These are phyloP conservation scores for Prunus dulcis DNA, from an alignment of 306 rosid species.

Conservation along the genomic window DNA sequence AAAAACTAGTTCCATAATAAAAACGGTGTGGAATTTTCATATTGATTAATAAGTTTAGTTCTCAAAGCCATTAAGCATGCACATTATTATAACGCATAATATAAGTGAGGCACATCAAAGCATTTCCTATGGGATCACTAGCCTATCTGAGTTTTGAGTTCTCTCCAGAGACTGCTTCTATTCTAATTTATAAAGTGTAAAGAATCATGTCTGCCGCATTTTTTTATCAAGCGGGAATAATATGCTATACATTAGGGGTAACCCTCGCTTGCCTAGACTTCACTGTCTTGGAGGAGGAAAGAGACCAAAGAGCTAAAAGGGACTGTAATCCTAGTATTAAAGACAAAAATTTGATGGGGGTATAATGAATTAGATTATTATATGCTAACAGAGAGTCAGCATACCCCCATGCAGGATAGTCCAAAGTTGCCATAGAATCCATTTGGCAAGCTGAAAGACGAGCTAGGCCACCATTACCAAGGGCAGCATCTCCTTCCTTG, in stretches of 20 bases:
- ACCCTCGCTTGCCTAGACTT: neutral
- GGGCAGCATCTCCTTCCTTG: constrained; percentile 83
- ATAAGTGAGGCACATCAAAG: neutral
- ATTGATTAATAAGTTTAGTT: neutral
- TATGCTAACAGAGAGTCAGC: neutral
- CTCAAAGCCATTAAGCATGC: neutral
- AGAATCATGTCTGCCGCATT: neutral
- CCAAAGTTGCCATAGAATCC: constrained; percentile 81
- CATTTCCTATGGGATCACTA: neutral
- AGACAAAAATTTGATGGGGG: neutral
- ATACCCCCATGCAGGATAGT: constrained; percentile 87
- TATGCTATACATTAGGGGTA: neutral
- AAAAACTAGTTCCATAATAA: neutral
- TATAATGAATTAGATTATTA: neutral
- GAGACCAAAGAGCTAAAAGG: neutral
- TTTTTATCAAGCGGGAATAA: neutral
- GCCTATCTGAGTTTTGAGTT: neutral
- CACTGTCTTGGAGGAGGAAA: constrained; percentile 3
- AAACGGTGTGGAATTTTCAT: neutral
- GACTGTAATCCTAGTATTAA: neutral
- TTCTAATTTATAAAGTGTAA: neutral
- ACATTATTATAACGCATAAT: neutral
- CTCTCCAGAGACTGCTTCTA: neutral
- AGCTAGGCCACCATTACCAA: constrained; percentile 81
- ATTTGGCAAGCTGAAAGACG: constrained; percentile 78